Conservation (phyloP, 306 rosid species). For the Dryas octopetala region DNA sequence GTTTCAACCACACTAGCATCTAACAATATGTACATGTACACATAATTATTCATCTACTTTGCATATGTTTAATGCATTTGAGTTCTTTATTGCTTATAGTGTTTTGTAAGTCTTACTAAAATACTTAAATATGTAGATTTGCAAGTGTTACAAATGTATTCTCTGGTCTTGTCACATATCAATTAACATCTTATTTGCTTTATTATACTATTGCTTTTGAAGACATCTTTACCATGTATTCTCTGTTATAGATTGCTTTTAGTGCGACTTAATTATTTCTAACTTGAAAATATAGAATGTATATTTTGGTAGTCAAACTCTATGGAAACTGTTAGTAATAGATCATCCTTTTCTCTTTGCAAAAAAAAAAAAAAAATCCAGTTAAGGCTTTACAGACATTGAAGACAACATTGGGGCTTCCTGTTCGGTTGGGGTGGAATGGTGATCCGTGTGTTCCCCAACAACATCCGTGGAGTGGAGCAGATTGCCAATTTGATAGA, state of each 20-base stretch:
- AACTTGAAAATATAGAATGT: not conserved
- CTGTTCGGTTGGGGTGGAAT: conserved; percentile 92
- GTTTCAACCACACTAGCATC: not conserved
- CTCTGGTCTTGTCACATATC: conserved; percentile 1
- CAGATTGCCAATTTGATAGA: conserved; percentile 71
- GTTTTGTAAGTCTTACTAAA: not conserved
- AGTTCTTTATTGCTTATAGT: not conserved
- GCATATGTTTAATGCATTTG: not conserved
- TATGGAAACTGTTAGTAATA: not conserved
- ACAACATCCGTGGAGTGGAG: conserved; percentile 98
- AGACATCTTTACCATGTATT: not conserved
- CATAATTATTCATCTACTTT: not conserved
- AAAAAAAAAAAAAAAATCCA: conserved; percentile 10
- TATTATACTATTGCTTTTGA: not conserved
- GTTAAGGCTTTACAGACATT: conserved; percentile 74
- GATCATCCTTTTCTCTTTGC: conserved; percentile 26
- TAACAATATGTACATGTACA: not conserved
- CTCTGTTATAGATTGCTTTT: not conserved
- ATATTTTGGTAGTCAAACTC: not conserved
- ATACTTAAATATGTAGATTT: not conserved
- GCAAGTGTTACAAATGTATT: not conserved
- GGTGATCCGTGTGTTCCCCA: conserved; percentile 99
- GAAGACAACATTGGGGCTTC: conserved; percentile 84
- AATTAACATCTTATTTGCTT: not conserved
- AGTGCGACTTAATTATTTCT: not conserved